Evolutionary conservation across 768 basidiomycete genomes (phyloP).

Genomic region (Tephrocybe rancida): DNA sequence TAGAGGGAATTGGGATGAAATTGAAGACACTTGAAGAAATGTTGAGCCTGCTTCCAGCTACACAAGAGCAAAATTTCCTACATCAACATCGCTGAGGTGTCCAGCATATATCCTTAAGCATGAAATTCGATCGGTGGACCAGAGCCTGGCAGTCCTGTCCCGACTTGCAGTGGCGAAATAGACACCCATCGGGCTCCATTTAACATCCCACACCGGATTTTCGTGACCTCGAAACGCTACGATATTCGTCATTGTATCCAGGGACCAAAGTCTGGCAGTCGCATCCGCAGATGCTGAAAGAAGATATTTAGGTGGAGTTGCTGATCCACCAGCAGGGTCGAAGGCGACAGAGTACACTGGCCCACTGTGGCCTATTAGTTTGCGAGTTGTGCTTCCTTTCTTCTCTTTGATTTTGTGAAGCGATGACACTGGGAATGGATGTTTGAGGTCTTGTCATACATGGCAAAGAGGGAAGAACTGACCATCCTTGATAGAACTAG

Average conservation of each 20-base stretch:
- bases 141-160: constrained; percentile 92
- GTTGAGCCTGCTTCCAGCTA: background rate
- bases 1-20: constrained; percentile 99
- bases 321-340: constrained; percentile 88
- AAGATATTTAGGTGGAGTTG: constrained; percentile 82
- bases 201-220: constrained; percentile 98
- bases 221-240: constrained; percentile 95
- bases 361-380: constrained; percentile 95
- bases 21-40: constrained; percentile 69
- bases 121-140: constrained; percentile 91
- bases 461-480: constrained; percentile 25
- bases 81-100: constrained; percentile 96
- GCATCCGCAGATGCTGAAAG: constrained; percentile 93
- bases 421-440: constrained; percentile 49
- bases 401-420: constrained; percentile 74
- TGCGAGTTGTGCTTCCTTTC: constrained; percentile 84
- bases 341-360: constrained; percentile 95
- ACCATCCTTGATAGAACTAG: constrained; percentile 72
- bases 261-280: constrained; percentile 90
- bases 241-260: constrained; percentile 92
- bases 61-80: constrained; percentile 43
- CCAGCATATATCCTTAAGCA: constrained; percentile 93
- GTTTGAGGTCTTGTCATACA: background rate
- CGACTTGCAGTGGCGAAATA: constrained; percentile 97
- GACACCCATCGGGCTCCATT: constrained; percentile 98